A percentile compares a stretch with the other conserved stretches of the same genome.
These are phyloP conservation scores for Wickerhamomyces queroliae DNA, from an alignment of 805 yeast species.

Conservation along the genomic window DNA sequence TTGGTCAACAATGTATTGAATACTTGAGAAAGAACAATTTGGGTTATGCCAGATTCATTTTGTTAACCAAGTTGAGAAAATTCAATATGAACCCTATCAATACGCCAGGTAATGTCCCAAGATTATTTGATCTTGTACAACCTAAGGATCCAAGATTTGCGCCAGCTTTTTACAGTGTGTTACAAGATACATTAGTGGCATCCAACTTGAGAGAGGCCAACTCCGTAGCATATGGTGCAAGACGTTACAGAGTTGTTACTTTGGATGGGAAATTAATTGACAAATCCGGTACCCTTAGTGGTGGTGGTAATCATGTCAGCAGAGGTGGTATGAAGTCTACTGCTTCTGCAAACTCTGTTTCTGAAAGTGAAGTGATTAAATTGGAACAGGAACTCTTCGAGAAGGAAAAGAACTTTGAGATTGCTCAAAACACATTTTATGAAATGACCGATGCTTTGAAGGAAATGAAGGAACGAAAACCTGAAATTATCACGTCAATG, in stretches of 20 bases:
- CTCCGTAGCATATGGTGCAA: constrained; percentile 76
- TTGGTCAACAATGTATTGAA: constrained; percentile 75
- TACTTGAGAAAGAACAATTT: constrained; percentile 74
- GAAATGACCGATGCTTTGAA: constrained; percentile 58
- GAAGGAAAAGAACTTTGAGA: constrained; percentile 49
- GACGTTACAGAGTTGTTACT: constrained; percentile 85
- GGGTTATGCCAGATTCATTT: constrained; percentile 86
- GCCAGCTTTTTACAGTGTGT: constrained; percentile 85
- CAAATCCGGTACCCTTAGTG: constrained; percentile 91
- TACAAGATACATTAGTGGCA: constrained; percentile 87
- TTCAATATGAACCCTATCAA: constrained; percentile 51
- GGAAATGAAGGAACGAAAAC: constrained; percentile 57
- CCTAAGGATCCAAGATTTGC: constrained; percentile 63
- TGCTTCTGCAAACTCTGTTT: constrained; percentile 33
- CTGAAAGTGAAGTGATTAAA: constrained; percentile 50
- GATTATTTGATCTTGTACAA: constrained; percentile 78
- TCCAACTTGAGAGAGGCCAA: constrained; percentile 74
- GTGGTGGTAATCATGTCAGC: constrained; percentile 76
- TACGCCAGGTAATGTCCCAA: constrained; percentile 72
- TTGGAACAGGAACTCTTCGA: constrained; percentile 45
- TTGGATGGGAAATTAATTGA: constrained; percentile 89
- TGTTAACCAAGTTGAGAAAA: constrained; percentile 65
- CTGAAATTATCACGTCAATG: constrained; percentile 58
- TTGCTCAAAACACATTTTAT: constrained; percentile 41
- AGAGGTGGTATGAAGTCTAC: constrained; percentile 70